Evolutionary conservation across 768 basidiomycete genomes (phyloP), one percentile per base, ranked within the genome.

Genomic region (Cyclocybe cylindracea): DNA sequence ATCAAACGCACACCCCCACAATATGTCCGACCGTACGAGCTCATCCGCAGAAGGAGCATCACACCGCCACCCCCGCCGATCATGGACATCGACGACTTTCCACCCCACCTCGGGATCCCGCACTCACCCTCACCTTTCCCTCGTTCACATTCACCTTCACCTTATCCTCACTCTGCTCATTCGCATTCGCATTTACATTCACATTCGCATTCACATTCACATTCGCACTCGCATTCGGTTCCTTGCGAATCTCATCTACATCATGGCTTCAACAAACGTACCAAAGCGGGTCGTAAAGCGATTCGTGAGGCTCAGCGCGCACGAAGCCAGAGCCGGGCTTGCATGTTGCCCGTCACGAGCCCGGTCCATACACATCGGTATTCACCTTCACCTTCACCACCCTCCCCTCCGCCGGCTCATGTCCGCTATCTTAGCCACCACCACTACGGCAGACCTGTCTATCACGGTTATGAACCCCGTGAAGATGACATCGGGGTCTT

Each of bases 241-340:
- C n/a, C 1, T n/a, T 19, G 8, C 39, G 8, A 13, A 3, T 11
- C 19, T 11, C 19, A 14, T 19, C 39, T 13, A n/a, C 7, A 7
- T 11, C 11, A 19, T 19, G 14, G 40, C 24, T 31, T 32, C 31
- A 53, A 53, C 33, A 53, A 49, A 24, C 46, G 44, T 35, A 57
- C 46, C 36, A 53, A 57, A 44, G 47, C 51, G 10, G 56, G 51
- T 31, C 51, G 51, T 16, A 53, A 32, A 18, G 56, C 51, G 34
- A 36, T 44, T 33, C 46, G 55, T 19, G 16, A 32, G 11, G 35
- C 46, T 48, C 35, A n/a, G 9, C 44, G 44, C 19, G 36, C 37
- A 48, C 43, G 48, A 36, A 11, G 34, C n/a, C 16, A 10, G 39
- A 39, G 43, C 14, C 38, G 37, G 31, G 39, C 10, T 9, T 40